Percentiles rank a stretch among this genome's conserved stretches.
Evolutionary conservation across 2,329 filamentous ascomycete genomes (phyloP).

Genomic region (Fusarium duplospermum): DNA sequence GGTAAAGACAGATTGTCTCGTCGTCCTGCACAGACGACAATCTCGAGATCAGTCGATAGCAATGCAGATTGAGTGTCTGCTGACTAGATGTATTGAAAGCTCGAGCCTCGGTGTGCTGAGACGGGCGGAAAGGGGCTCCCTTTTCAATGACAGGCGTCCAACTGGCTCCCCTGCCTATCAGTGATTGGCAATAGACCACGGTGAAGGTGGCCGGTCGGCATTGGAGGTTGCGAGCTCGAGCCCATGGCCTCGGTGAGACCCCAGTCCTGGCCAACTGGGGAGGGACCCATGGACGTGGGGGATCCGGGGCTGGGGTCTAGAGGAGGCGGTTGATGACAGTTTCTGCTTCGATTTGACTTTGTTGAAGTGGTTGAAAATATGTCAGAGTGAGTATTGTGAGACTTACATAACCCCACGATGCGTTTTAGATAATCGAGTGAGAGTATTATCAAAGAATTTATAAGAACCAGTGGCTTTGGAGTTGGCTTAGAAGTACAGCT

Average conservation of each 20-base stretch:
- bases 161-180: background rate
- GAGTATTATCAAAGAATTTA: background rate
- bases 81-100: background rate
- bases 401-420: background rate
- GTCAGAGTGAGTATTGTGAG: background rate
- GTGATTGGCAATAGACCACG: constrained; percentile 16
- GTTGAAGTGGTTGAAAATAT: background rate
- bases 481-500: background rate
- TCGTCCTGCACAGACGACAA: background rate
- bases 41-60: constrained; percentile 47
- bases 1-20: background rate
- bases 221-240: background rate
- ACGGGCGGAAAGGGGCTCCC: background rate
- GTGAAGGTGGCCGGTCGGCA: background rate
- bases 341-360: background rate
- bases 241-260: constrained; percentile 9
- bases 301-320: constrained; percentile 2
- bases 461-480: background rate
- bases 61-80: background rate
- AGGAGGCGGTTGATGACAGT: background rate
- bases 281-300: constrained; percentile 13
- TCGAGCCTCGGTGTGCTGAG: background rate
- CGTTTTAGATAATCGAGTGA: background rate
- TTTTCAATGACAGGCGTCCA: background rate
- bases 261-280: constrained; percentile 10